These are phyloP conservation scores for Thielaviopsis cerberus DNA, from an alignment of 2,329 filamentous ascomycete genomes.

Conservation along the genomic window DNA sequence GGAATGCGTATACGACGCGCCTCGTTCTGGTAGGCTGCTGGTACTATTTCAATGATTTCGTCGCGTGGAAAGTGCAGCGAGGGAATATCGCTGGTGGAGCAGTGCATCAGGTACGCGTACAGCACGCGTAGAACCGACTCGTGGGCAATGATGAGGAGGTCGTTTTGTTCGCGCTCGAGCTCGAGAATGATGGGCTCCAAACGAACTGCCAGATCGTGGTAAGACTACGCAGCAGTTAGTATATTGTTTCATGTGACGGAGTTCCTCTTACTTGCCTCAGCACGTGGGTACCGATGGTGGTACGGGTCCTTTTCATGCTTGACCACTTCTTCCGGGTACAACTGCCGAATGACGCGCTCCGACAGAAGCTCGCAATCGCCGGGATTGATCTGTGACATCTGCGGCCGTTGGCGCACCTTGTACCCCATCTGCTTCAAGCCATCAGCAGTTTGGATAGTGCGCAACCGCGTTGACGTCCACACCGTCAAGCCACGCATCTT, in stretches of 20 bases:
- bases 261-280: slow-evolving; percentile 44
- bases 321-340: slow-evolving; percentile 77
- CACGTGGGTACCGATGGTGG: slow-evolving; percentile 85
- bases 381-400: slow-evolving; percentile 94
- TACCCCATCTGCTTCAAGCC: slow-evolving; percentile 63
- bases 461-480: slow-evolving; percentile 83
- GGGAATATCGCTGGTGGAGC: slow-evolving; percentile 85
- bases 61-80: slow-evolving; percentile 83
- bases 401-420: slow-evolving; percentile 75
- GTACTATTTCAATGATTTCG: slow-evolving; percentile 97
- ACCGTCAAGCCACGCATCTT: slow-evolving; percentile 67
- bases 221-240: slow-evolving; percentile 42
- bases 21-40: slow-evolving; percentile 91
- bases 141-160: slow-evolving; percentile 94
- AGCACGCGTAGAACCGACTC: slow-evolving; percentile 93
- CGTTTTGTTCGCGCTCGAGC: slow-evolving; percentile 87
- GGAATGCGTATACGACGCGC: slow-evolving; percentile 80
- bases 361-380: slow-evolving; percentile 90
- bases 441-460: slow-evolving; percentile 78
- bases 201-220: slow-evolving; percentile 93
- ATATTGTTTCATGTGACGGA: not conserved
- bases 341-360: slow-evolving; percentile 57
- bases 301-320: slow-evolving; percentile 93
- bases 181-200: slow-evolving; percentile 96
- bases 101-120: slow-evolving; percentile 97